phyloP scores from a whole-genome alignment of 202 grass and related monocot genomes.

The Schoenoplectus triqueter region DNA sequence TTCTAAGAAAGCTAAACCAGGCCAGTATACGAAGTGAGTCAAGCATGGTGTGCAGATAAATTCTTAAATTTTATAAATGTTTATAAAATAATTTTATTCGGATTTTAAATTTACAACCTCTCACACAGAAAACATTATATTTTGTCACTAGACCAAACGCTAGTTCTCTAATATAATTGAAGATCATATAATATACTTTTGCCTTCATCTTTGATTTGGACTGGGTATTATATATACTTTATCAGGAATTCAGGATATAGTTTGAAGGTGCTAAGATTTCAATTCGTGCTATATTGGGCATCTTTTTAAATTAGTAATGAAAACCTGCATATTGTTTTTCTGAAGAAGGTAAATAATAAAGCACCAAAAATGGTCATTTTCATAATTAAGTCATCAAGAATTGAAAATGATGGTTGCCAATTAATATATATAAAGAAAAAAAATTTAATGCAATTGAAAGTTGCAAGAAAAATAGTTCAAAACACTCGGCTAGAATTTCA shows the following conservation, averaged over 20 bases:
- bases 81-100: too few relatives aligned
- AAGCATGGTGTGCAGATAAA: background rate
- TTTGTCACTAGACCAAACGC: too few relatives aligned
- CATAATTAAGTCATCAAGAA: background rate
- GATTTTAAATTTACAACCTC: too few relatives aligned
- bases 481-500: background rate
- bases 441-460: too few relatives aligned
- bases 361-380: background rate
- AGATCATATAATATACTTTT: background rate
- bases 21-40: background rate
- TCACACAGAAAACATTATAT: too few relatives aligned
- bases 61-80: too few relatives aligned
- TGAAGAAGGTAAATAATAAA: background rate
- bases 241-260: background rate
- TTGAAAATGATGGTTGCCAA: background rate
- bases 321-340: background rate
- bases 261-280: background rate
- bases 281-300: background rate
- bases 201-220: conserved; percentile 2
- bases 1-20: background rate
- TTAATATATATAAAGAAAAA: too few relatives aligned
- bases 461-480: background rate
- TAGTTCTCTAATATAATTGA: background rate
- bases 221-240: background rate
- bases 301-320: background rate